Evolutionary conservation across 176 grass and related monocot genomes (phyloP).

Genomic region (Triticum aestivum): IWGSC_CS_RefSeq_v2.1 NC_057810.1:485997791-485998290

Average conservation of each 20-base stretch:
- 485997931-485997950: slow-evolving; percentile 82
- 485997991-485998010: not conserved
- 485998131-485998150: not conserved
- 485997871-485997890: slow-evolving; percentile 72
- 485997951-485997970: slow-evolving; percentile 11
- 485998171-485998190: too few species aligned
- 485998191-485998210: too few species aligned
- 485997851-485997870: slow-evolving; percentile 64
- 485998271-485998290: too few species aligned
- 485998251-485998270: too few species aligned
- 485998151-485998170: too few species aligned
- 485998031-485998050: not conserved
- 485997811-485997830: slow-evolving; percentile 77
- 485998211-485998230: too few species aligned
- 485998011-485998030: too few species aligned
- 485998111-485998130: not conserved
- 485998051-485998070: not conserved
- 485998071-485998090: not conserved
- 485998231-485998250: too few species aligned
- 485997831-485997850: slow-evolving; percentile 60
- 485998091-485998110: too few species aligned
- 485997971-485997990: not conserved
- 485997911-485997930: slow-evolving; percentile 67
- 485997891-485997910: slow-evolving; percentile 79
- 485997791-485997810: slow-evolving; percentile 72